Evolutionary conservation across 371 early-diverging fungal species (phyloP).

Genomic region (Umbelopsis sp.): DNA sequence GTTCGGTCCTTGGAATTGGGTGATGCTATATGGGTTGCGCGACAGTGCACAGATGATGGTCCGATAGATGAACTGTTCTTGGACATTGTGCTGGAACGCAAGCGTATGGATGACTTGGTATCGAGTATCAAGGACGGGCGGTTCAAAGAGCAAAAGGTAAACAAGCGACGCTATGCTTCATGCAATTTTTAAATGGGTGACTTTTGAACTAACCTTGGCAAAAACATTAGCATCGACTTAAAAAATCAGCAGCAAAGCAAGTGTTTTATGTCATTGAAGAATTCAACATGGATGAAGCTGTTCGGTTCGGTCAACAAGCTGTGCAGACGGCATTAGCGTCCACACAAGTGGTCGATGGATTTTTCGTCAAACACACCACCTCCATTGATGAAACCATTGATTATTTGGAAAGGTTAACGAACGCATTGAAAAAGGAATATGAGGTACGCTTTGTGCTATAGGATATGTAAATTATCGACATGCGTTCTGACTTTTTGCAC

Average conservation of each 20-base stretch:
- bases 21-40: constrained; percentile 90
- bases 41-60: constrained; percentile 36
- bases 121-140: constrained; percentile 94
- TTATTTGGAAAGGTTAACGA: constrained; percentile 69
- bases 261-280: constrained; percentile 90
- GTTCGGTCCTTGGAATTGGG: constrained; percentile 79
- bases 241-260: constrained; percentile 66
- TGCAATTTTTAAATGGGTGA: too few relatives aligned
- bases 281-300: constrained; percentile 51
- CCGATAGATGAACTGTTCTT: constrained; percentile 74
- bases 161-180: not conserved
- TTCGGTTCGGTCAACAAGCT: constrained; percentile 57
- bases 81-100: constrained; percentile 91
- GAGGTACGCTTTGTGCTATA: constrained; percentile 27
- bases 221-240: constrained; percentile 65
- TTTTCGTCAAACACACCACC: constrained; percentile 76
- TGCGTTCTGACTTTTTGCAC: not conserved
- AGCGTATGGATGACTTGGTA: constrained; percentile 91
- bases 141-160: constrained; percentile 93
- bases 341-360: constrained; percentile 70
- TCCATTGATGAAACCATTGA: constrained; percentile 77
- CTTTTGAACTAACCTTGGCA: not conserved
- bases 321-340: constrained; percentile 72
- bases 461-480: too few relatives aligned
- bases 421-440: constrained; percentile 50